Percentiles rank a stretch among this genome's conserved stretches.
Evolutionary conservation across 768 basidiomycete species (phyloP).

Genomic region (Termitomyces sp.): DNA sequence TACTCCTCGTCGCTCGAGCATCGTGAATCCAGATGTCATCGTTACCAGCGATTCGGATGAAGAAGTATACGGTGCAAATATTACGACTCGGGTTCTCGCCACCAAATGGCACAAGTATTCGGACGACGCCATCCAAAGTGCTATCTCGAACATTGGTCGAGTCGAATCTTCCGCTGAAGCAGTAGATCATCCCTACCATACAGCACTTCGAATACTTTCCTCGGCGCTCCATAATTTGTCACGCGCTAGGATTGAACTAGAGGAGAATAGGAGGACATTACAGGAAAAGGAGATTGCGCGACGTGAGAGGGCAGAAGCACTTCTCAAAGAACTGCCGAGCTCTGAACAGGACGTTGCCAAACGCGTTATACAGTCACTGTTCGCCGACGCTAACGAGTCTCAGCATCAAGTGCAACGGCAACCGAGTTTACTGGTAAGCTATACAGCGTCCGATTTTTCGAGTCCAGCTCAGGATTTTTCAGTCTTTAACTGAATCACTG

Average conservation of each 20-base stretch:
- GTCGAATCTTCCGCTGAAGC: constrained; percentile 46
- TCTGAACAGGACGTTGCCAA: constrained; percentile 68
- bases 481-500: constrained; percentile 54
- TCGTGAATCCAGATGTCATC: constrained; percentile 27
- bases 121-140: constrained; percentile 67
- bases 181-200: constrained; percentile 57
- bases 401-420: constrained; percentile 50
- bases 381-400: constrained; percentile 48
- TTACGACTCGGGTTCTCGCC: constrained; percentile 50
- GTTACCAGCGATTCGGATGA: constrained; percentile 33
- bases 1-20: constrained; percentile 13
- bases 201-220: constrained; percentile 67
- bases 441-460: not conserved
- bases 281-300: constrained; percentile 59
- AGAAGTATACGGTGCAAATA: constrained; percentile 27
- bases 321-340: constrained; percentile 54
- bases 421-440: constrained; percentile 57
- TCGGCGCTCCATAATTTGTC: constrained; percentile 60
- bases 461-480: not conserved
- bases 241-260: constrained; percentile 58
- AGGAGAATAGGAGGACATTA: constrained; percentile 49
- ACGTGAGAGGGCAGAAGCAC: constrained; percentile 46
- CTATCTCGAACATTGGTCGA: constrained; percentile 48
- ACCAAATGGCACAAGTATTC: constrained; percentile 78
- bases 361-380: constrained; percentile 65